Percentiles rank a stretch among this genome's conserved stretches.
These are phyloP conservation scores for Houttuynia cordata DNA, from an alignment of 164 flowering plant genomes.

Conservation along the genomic window DNA sequence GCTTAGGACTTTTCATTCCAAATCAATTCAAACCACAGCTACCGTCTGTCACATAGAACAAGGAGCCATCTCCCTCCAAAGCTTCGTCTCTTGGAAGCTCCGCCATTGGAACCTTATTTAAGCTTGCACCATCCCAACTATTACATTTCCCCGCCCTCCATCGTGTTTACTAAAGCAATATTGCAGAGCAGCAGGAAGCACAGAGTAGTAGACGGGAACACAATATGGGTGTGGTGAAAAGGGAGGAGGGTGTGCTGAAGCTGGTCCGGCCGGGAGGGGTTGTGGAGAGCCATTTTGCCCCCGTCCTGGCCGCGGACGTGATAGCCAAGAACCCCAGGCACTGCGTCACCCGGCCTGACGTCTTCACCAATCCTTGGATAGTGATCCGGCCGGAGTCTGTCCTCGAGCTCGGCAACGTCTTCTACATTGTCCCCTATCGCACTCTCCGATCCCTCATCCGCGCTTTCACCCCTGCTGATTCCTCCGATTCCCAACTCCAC, in stretches of 20 bases:
- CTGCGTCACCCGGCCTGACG: conserved; percentile 49
- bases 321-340: conserved; percentile 50
- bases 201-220: neutral
- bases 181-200: too few species aligned
- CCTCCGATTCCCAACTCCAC: neutral
- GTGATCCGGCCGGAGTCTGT: conserved; percentile 47
- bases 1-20: too few species aligned
- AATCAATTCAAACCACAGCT: too few species aligned
- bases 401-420: conserved; percentile 35
- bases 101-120: too few species aligned
- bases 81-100: too few species aligned
- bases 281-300: conserved; percentile 28
- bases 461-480: neutral
- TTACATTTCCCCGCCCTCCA: too few species aligned
- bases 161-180: too few species aligned
- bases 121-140: too few species aligned
- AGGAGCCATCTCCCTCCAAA: too few species aligned
- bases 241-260: conserved; percentile 28
- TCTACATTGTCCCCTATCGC: conserved; percentile 38
- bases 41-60: too few species aligned
- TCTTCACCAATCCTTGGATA: conserved; percentile 48
- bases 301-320: conserved; percentile 35
- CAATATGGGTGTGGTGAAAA: conserved; percentile 11
- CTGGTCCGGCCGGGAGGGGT: conserved; percentile 39
- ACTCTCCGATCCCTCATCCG: conserved; percentile 30